phyloP scores from a whole-genome alignment of 1,284 basidiomycete genomes.

The Moniliella sp. region DNA sequence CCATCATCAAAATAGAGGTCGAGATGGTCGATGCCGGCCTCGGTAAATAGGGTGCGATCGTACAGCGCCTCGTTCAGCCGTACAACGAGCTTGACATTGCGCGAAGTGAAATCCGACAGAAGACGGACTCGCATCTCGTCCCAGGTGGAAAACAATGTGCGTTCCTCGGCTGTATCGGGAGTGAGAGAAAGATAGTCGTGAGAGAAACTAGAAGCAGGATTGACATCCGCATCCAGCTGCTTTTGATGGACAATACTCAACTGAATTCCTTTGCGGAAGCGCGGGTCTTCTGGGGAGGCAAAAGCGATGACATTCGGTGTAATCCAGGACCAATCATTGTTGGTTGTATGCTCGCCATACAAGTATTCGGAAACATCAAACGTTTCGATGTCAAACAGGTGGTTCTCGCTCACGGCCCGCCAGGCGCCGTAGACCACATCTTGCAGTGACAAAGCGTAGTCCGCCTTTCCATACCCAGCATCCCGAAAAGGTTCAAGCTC shows the following conservation, averaged over 20 bases:
- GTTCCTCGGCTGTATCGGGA: neutral
- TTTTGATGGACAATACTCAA: conserved; percentile 45
- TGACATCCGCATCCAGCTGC: no score
- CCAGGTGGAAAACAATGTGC: neutral
- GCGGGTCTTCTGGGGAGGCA: conserved; percentile 49
- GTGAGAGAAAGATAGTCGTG: no score
- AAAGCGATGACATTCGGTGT: conserved; percentile 50
- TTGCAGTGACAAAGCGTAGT: conserved; percentile 64
- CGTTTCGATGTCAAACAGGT: conserved; percentile 72
- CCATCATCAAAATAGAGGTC: conserved; percentile 84
- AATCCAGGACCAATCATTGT: conserved; percentile 90
- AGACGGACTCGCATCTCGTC: conserved; percentile 2
- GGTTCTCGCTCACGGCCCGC: conserved; percentile 70
- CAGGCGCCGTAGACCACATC: conserved; percentile 84
- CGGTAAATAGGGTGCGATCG: conserved; percentile 59
- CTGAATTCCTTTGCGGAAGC: conserved; percentile 14
- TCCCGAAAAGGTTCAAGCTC: conserved; percentile 55
- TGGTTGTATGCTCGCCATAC: conserved; percentile 44
- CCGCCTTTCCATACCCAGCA: conserved; percentile 69
- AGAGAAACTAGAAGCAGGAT: no score
- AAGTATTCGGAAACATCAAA: conserved; percentile 68
- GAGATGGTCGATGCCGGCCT: conserved; percentile 67
- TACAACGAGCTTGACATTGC: conserved; percentile 67
- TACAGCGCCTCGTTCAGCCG: conserved; percentile 86
- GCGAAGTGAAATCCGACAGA: conserved; percentile 54